Percentiles rank a stretch among this genome's conserved stretches.
These are phyloP conservation scores for Penicillium janthinellum DNA, from an alignment of 2,329 filamentous ascomycete species.

Conservation along the genomic window DNA sequence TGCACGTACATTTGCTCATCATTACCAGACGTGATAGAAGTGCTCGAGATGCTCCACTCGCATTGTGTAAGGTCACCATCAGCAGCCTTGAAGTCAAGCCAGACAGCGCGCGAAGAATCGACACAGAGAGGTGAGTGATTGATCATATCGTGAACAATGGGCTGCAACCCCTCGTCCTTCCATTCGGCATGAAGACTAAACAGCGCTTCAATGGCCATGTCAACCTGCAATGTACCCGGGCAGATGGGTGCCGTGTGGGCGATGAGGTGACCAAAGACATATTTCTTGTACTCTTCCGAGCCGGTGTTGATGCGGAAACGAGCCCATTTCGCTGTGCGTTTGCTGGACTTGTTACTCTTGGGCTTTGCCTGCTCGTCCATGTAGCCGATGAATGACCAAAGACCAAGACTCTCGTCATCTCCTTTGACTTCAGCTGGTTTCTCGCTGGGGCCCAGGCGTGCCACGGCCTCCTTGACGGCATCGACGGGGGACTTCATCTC, in stretches of 20 bases:
- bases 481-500: conserved; percentile 27
- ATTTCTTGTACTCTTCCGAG: conserved; percentile 35
- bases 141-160: conserved; percentile 32
- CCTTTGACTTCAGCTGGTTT: neutral
- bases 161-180: conserved; percentile 19
- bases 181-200: conserved; percentile 34
- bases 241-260: conserved; percentile 43
- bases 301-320: conserved; percentile 49
- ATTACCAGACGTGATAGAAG: neutral
- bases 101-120: conserved; percentile 31
- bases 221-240: conserved; percentile 45
- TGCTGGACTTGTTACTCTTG: neutral
- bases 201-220: conserved; percentile 37
- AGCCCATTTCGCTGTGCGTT: neutral
- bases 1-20: conserved; percentile 25
- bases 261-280: conserved; percentile 45
- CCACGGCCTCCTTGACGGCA: neutral
- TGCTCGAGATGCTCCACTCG: conserved; percentile 33
- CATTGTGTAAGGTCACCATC: conserved; percentile 21
- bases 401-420: neutral
- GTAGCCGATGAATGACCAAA: conserved; percentile 11
- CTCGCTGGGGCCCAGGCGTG: neutral
- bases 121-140: conserved; percentile 39
- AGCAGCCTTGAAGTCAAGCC: conserved; percentile 30
- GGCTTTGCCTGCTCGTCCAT: conserved; percentile 2